Evolutionary conservation across 2,329 filamentous ascomycete genomes (phyloP).

Genomic region (Aspergillus fischeri): DNA sequence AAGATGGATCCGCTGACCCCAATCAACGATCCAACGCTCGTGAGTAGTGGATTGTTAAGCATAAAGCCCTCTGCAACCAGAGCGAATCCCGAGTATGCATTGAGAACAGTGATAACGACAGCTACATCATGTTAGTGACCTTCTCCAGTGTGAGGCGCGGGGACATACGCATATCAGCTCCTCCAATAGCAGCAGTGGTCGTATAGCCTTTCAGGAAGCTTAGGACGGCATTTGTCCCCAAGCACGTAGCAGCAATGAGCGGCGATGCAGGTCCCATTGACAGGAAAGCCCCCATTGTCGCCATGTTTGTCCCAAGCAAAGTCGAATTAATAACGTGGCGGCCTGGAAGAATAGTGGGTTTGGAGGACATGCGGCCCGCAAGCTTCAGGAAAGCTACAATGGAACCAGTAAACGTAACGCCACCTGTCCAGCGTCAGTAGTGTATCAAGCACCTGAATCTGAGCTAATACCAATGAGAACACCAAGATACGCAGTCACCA

Average conservation of each 20-base stretch:
- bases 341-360: slow-evolving; percentile 67
- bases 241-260: slow-evolving; percentile 70
- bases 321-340: slow-evolving; percentile 71
- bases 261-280: slow-evolving; percentile 77
- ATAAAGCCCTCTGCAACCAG: slow-evolving; percentile 88
- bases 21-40: slow-evolving; percentile 80
- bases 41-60: slow-evolving; percentile 81
- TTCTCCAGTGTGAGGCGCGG: slow-evolving; percentile 3
- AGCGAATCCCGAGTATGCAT: slow-evolving; percentile 87
- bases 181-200: slow-evolving; percentile 82
- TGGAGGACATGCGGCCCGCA: slow-evolving; percentile 75
- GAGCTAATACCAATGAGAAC: slow-evolving; percentile 65
- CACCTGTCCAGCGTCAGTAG: slow-evolving; percentile 38
- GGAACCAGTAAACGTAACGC: slow-evolving; percentile 86
- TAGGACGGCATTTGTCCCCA: slow-evolving; percentile 70
- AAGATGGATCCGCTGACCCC: slow-evolving; percentile 85
- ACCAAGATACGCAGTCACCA: slow-evolving; percentile 81
- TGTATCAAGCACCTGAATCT: neutral
- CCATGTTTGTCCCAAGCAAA: slow-evolving; percentile 70
- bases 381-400: slow-evolving; percentile 88
- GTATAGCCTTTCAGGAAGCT: slow-evolving; percentile 85
- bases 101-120: slow-evolving; percentile 84
- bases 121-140: slow-evolving; percentile 39
- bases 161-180: slow-evolving; percentile 75
- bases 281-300: slow-evolving; percentile 79